phyloP scores from a whole-genome alignment of 345 rosid genomes.

The Bruguiera sexangula region DNA sequence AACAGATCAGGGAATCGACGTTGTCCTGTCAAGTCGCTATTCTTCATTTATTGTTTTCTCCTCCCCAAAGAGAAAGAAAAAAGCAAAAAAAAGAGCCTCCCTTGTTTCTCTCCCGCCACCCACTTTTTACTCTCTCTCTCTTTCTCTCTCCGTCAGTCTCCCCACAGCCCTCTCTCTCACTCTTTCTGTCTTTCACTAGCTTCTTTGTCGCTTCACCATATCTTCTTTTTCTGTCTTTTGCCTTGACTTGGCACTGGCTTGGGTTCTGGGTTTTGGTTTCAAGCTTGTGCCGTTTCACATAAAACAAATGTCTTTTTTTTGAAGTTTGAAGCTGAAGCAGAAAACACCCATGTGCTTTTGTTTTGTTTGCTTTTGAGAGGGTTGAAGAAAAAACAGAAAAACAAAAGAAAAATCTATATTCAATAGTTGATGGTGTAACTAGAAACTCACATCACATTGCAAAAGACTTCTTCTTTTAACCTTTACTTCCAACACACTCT shows the following conservation, averaged over 20 bases:
- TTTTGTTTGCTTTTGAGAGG: slow-evolving; percentile 26
- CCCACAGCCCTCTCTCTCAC: no score
- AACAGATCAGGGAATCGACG: slow-evolving; percentile 23
- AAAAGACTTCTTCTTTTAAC: background rate
- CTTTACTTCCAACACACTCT: background rate
- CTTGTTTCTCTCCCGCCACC: background rate
- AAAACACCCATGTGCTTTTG: slow-evolving; percentile 33
- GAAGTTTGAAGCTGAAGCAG: background rate
- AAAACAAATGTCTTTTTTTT: background rate
- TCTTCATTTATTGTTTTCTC: slow-evolving; percentile 26
- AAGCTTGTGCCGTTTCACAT: background rate
- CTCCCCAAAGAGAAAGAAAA: no score
- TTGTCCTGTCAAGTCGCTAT: slow-evolving; percentile 59
- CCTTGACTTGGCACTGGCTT: background rate
- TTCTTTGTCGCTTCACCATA: background rate
- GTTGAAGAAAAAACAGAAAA: background rate
- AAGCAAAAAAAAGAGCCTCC: no score
- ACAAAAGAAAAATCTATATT: slow-evolving; percentile 7
- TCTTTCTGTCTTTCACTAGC: background rate
- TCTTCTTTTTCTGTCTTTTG: background rate
- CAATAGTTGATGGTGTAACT: background rate
- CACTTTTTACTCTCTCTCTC: background rate
- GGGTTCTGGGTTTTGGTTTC: background rate
- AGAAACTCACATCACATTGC: slow-evolving; percentile 8
- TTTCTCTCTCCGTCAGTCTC: no score